phyloP scores from a whole-genome alignment of 2,329 filamentous ascomycete genomes.

The Sordariomycetes sp. region DNA sequence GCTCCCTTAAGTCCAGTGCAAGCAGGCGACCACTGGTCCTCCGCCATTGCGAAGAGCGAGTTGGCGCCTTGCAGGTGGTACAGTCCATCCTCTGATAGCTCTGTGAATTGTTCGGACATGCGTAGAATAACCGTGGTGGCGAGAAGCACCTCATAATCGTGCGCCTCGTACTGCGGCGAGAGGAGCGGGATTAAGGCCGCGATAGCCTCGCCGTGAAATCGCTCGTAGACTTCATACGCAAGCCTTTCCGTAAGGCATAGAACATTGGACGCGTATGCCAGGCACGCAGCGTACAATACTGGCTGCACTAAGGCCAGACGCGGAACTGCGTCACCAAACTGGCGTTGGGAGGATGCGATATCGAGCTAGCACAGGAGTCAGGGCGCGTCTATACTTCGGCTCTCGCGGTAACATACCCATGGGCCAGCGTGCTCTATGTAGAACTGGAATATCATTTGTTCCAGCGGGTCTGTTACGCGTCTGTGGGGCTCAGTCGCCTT shows the following conservation, averaged over 20 bases:
- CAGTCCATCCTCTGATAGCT: conserved; percentile 1
- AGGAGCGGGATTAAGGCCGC: not conserved
- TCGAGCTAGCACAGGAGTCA: not conserved
- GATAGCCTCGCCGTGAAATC: not conserved
- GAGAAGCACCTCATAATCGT: not conserved
- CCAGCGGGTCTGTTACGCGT: too few species aligned
- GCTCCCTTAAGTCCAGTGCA: not conserved
- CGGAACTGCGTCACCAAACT: not conserved
- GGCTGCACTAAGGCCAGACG: not conserved
- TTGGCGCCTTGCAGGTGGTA: conserved; percentile 1
- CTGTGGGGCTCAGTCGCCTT: too few species aligned
- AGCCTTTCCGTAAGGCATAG: not conserved
- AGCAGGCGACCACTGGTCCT: not conserved
- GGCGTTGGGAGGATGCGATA: not conserved
- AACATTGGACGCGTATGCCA: conserved; percentile 2
- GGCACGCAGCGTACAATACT: conserved; percentile 2
- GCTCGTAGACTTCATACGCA: not conserved
- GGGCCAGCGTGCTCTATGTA: too few species aligned
- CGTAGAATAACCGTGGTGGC: conserved; percentile 4
- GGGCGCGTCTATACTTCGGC: too few species aligned
- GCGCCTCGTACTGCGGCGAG: not conserved
- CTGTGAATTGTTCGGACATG: conserved; percentile 5
- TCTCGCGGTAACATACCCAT: too few species aligned
- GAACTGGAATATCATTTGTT: too few species aligned
- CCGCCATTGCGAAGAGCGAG: not conserved